A percentile compares a stretch with the other conserved stretches of the same genome.
Evolutionary conservation across 164 flowering plant species (phyloP).

Genomic region (Piper betle): DNA sequence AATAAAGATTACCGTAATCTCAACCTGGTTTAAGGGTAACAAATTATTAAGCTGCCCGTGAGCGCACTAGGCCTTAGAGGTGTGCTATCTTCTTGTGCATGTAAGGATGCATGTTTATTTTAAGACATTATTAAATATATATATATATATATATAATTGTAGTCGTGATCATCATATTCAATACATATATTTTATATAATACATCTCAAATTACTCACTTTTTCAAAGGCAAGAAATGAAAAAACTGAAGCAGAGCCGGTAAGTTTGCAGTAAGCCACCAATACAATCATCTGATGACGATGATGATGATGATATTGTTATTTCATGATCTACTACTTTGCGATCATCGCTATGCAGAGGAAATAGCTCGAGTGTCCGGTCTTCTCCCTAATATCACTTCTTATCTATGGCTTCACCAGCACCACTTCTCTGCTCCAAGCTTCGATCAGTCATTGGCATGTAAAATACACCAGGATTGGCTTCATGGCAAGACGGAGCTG

Average conservation of each 20-base stretch:
- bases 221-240: slow-evolving; percentile 52
- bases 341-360: slow-evolving; percentile 28
- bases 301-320: no score
- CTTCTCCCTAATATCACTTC: slow-evolving; percentile 14
- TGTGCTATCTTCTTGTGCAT: no score
- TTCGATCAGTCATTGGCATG: background rate
- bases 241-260: slow-evolving; percentile 27
- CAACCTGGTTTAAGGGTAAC: no score
- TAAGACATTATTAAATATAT: no score
- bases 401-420: background rate
- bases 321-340: background rate
- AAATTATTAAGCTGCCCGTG: no score
- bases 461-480: background rate
- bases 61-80: no score
- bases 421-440: background rate
- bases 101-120: no score
- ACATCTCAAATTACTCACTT: slow-evolving; percentile 13
- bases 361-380: slow-evolving; percentile 57
- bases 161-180: background rate
- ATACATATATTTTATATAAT: no score
- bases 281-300: no score
- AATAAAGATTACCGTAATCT: no score
- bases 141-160: no score
- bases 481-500: slow-evolving; percentile 11
- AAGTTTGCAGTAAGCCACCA: no score